Conservation (phyloP, 345 rosid species). For the Melaleuca alternifolia region DNA sequence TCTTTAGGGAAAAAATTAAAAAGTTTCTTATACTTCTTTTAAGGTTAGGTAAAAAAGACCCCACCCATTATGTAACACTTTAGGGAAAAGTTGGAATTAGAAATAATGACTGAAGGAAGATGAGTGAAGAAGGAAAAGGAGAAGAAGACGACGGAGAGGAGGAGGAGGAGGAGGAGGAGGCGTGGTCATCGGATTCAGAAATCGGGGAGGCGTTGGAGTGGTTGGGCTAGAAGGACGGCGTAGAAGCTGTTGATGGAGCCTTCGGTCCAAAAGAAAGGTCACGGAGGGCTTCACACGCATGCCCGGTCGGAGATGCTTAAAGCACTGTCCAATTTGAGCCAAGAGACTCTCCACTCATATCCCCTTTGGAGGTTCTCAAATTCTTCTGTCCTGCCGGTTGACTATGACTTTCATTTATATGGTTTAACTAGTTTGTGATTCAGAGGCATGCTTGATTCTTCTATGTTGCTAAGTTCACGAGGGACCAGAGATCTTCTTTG, state of each 20-base stretch:
- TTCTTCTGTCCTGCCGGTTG: background rate
- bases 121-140: too few relatives aligned
- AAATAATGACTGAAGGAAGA: too few relatives aligned
- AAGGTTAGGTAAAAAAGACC: too few relatives aligned
- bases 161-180: constrained; percentile 16
- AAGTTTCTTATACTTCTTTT: too few relatives aligned
- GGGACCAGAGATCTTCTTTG: background rate
- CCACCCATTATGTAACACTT: too few relatives aligned
- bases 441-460: background rate
- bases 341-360: constrained; percentile 65
- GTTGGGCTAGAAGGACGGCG: constrained; percentile 58
- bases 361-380: constrained; percentile 57
- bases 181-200: constrained; percentile 70
- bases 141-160: too few relatives aligned
- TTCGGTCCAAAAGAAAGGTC: constrained; percentile 71
- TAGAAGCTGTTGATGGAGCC: constrained; percentile 34
- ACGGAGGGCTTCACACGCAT: constrained; percentile 69
- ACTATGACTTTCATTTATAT: background rate
- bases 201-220: constrained; percentile 68
- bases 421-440: constrained; percentile 37
- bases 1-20: too few relatives aligned
- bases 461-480: background rate
- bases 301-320: constrained; percentile 52
- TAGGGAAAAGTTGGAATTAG: too few relatives aligned
- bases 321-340: constrained; percentile 74